Evolutionary conservation across 2,329 filamentous ascomycete species (phyloP), one percentile per base, ranked within the genome.

Genomic region (Thermothelomyces thermophilus): DNA sequence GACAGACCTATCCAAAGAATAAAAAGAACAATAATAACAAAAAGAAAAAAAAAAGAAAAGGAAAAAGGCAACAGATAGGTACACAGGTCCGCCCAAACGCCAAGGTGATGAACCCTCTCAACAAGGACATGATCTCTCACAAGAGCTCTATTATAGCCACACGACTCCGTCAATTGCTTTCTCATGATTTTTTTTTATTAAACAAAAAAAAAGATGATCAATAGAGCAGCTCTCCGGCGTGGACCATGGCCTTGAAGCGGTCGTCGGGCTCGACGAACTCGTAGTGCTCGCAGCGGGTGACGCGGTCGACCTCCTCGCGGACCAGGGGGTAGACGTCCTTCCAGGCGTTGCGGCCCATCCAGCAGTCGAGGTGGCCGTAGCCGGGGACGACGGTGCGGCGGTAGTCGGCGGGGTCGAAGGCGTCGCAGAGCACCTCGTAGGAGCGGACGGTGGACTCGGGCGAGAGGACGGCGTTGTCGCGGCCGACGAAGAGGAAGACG

Each of bases 301-400:
- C 75, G 9, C 75, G 69, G 56, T 81, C 76, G 1, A 80, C 68
- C 63, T 80, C 75, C 58, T 75, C 71, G 26, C 73, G 62, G 8
- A 83, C 68, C 44, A 76, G 69, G 0, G 79, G 79, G 58, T 74
- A 83, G 24, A 83, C 75, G 59, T 83, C 80, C 60, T 69, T 73
- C 70, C 74, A 79, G 3, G 77, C 76, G 48, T 76, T 73, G 37
- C 74, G 69, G 3, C 79, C 78, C 75, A 82, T 82, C 76, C 77
- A 82, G 59, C 74, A 75, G 66, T 83, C 79, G 34, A 82, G 63
- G 60, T 83, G 79, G 2, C 79, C 78, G 60, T 82, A 82, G 13
- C 75, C 75, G 1, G 73, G 72, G 5, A 83, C 69, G 3, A 81
- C 74, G 28, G 69, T 63, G 10, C 79, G 67, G 31, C 69, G 66